Conservation (phyloP, 345 rosid genomes). For the Angophora floribunda region DNA sequence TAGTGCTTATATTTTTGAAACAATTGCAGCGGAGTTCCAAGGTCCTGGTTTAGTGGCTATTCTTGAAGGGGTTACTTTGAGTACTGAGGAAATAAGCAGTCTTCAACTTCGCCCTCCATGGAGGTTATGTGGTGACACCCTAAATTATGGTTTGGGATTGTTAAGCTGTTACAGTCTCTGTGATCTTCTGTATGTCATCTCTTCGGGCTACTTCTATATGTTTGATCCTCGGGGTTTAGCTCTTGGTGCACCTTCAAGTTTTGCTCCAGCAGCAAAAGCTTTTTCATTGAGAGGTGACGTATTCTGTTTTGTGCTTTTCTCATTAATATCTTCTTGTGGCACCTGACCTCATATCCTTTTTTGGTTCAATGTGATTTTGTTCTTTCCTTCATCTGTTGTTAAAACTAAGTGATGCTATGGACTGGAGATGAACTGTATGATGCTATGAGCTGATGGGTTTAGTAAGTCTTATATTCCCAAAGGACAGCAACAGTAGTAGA, state of each 20-base stretch:
- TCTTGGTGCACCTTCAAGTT: conserved; percentile 56
- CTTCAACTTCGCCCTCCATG: conserved; percentile 94
- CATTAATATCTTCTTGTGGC: not conserved
- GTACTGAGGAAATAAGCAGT: conserved; percentile 81
- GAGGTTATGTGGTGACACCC: conserved; percentile 76
- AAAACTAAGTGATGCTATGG: not conserved
- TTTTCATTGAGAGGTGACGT: conserved; percentile 72
- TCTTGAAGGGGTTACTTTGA: conserved; percentile 80
- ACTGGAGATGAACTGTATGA: not conserved
- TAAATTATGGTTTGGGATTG: conserved; percentile 87
- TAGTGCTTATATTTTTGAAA: conserved; percentile 1
- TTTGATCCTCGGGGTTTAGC: conserved; percentile 87
- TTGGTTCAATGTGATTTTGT: not conserved
- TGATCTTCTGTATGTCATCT: conserved; percentile 72
- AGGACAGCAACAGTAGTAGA: not conserved
- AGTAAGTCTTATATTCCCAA: not conserved
- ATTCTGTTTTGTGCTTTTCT: not conserved
- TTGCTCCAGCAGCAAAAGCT: conserved; percentile 69
- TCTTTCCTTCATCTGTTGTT: not conserved
- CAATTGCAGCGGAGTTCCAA: conserved; percentile 72
- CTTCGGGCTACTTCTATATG: conserved; percentile 84
- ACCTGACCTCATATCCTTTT: not conserved
- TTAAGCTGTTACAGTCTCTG: conserved; percentile 73
- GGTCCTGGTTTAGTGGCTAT: conserved; percentile 88
- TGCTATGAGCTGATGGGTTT: not conserved